Conservation (phyloP, 2,329 filamentous ascomycete species). For the Pseudogymnoascus sp. region DNA sequence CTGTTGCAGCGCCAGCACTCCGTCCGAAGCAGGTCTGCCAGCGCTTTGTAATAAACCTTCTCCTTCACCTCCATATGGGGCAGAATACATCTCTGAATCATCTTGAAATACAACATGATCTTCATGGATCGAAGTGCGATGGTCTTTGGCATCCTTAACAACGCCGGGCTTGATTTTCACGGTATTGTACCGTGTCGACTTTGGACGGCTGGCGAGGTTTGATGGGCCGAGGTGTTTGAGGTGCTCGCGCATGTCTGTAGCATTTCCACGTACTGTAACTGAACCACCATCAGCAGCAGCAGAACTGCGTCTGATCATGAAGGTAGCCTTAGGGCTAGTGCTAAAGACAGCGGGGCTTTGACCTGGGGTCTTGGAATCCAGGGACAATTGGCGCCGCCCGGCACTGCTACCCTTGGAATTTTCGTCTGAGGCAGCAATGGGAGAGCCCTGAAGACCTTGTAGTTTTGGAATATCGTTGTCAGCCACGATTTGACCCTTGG, state of each 20-base stretch:
- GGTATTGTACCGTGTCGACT: slow-evolving; percentile 51
- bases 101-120: slow-evolving; percentile 8
- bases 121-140: slow-evolving; percentile 4
- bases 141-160: slow-evolving; percentile 12
- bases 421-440: slow-evolving; percentile 1
- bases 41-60: slow-evolving; percentile 45
- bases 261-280: slow-evolving; percentile 50
- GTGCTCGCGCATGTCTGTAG: slow-evolving; percentile 55
- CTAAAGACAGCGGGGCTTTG: slow-evolving; percentile 16
- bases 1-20: slow-evolving; percentile 51
- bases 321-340: slow-evolving; percentile 39
- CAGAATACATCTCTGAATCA: slow-evolving; percentile 29
- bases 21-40: slow-evolving; percentile 54
- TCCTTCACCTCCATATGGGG: slow-evolving; percentile 41
- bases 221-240: slow-evolving; percentile 59
- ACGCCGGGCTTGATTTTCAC: slow-evolving; percentile 56
- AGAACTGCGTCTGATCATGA: slow-evolving; percentile 52
- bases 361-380: slow-evolving; percentile 1
- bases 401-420: slow-evolving; percentile 27
- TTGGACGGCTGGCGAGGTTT: slow-evolving; percentile 57
- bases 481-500: slow-evolving; percentile 43
- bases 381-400: slow-evolving; percentile 13
- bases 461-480: slow-evolving; percentile 33
- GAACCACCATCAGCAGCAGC: slow-evolving; percentile 46
- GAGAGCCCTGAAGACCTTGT: slow-evolving; percentile 12